phyloP scores from a whole-genome alignment of 768 basidiomycete species.

The Tulasnella sp. region DNA sequence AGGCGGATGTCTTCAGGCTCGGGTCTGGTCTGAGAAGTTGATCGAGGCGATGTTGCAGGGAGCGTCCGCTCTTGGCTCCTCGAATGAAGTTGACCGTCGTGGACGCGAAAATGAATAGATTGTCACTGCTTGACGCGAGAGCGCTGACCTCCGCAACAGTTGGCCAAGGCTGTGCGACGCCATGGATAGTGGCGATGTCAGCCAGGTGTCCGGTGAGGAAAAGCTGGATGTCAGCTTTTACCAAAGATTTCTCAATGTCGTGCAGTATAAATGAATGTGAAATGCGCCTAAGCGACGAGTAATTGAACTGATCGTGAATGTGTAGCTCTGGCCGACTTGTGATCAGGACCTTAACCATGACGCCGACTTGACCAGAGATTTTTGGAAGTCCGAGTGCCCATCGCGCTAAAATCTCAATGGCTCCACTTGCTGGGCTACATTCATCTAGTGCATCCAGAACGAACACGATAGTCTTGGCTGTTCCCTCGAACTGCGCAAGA shows the following conservation, averaged over 20 bases:
- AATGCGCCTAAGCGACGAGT: neutral
- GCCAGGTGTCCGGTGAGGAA: conserved; percentile 6
- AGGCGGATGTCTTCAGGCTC: too few relatives aligned
- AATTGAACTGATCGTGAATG: conserved; percentile 29
- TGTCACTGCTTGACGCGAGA: neutral
- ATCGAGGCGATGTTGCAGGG: too few relatives aligned
- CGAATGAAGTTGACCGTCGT: too few relatives aligned
- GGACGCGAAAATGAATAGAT: neutral
- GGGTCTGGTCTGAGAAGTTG: too few relatives aligned
- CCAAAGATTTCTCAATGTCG: conserved; percentile 23
- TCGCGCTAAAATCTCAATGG: conserved; percentile 33
- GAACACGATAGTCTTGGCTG: conserved; percentile 34
- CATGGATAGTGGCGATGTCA: neutral
- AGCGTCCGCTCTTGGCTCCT: too few relatives aligned
- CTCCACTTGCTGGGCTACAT: conserved; percentile 30
- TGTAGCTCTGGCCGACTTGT: conserved; percentile 36
- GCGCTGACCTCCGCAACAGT: neutral
- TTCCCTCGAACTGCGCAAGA: neutral
- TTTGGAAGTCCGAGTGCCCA: conserved; percentile 29
- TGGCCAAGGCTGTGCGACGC: neutral
- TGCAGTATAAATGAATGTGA: conserved; percentile 18
- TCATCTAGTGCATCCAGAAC: conserved; percentile 44
- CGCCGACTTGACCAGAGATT: conserved; percentile 38
- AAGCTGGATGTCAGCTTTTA: conserved; percentile 16
- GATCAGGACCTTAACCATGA: conserved; percentile 37